Base-by-base conservation (phyloP, 129 eudicot species). In the Heracleum sosnowskyi region DNA sequence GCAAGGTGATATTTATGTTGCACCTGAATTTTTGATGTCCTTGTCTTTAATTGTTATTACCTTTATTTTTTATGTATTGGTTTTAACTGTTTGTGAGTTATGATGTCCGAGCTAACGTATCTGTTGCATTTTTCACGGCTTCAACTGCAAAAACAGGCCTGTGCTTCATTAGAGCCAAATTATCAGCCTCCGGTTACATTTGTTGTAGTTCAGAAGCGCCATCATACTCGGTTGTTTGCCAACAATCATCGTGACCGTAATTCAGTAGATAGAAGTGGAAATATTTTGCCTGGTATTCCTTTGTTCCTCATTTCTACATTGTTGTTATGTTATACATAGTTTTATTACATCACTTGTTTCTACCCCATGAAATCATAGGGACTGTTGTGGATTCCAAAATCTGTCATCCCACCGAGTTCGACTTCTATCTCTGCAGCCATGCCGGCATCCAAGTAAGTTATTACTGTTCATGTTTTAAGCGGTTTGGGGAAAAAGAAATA, bases 131-230 rank as follows among this genome's bases (percentile, higher is more conserved):
- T 64, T 66, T 66, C 24, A 66, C 20, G 72, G 28, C 5, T 39
- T 8, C 55, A 35, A n/a, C 33, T 8, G 47, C 9, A 46, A 40
- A 63, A 15, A 29, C 79, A 92, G 97, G 98, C 97, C 22, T 93
- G 98, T 80, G 92, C 91, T 2, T 91, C 98, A 2, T 75, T 93
- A 82, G 98, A 91, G 80, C 88, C 91, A 37, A 85, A 89, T 78
- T 93, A 93, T 85, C 95, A 90, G 83, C 98, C 98, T 36, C 89
- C 91, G 4, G 98, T 93, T 17, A 93, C 98, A 12, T 93, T 91
- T 87, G 92, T 93, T 31, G 97, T 91, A 83, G 98, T 93, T 80
- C 98, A 91, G 80, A 93, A 93, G 81, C 97, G 98, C 15, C 98
- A 93, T 78, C 97, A 90, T 69, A 93, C 98, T 11, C 78, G 97